Evolutionary conservation across 495 filamentous ascomycete species (phyloP).

Genomic region (Penicillium psychrofluorescens): DNA sequence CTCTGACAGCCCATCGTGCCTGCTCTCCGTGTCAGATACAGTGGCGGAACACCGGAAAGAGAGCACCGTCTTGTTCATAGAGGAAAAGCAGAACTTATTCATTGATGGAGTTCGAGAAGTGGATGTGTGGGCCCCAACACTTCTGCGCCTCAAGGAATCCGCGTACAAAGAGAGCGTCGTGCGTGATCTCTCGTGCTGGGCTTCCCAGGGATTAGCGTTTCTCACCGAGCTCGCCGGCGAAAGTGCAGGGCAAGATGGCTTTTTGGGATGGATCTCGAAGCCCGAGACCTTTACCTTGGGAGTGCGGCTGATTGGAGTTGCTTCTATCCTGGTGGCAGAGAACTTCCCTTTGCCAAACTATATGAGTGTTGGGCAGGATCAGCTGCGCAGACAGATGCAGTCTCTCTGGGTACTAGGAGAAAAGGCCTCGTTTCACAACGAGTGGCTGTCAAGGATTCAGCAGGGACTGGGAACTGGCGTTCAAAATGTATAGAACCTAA

Average conservation of each 20-base stretch:
- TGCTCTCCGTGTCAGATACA: conserved; percentile 33
- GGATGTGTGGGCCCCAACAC: conserved; percentile 51
- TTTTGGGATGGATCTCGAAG: conserved; percentile 67
- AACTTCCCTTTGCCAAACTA: conserved; percentile 21
- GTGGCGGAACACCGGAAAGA: conserved; percentile 47
- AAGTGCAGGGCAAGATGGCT: conserved; percentile 43
- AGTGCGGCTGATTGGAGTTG: conserved; percentile 43
- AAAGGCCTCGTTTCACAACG: conserved; percentile 22
- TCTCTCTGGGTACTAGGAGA: conserved; percentile 15
- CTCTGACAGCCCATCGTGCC: conserved; percentile 2
- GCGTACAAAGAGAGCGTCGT: conserved; percentile 18
- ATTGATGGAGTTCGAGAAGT: conserved; percentile 71
- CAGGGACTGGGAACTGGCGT: conserved; percentile 7
- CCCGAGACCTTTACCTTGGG: conserved; percentile 64
- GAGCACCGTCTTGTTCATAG: conserved; percentile 68
- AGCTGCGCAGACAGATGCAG: conserved; percentile 14
- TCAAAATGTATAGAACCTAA: no score
- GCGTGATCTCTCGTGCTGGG: conserved; percentile 42
- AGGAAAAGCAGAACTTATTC: conserved; percentile 89
- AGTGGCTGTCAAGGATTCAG: conserved; percentile 27
- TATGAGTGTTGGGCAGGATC: conserved; percentile 13
- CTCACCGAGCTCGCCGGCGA: conserved; percentile 29
- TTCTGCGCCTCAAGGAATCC: conserved; percentile 22
- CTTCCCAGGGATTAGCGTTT: conserved; percentile 44
- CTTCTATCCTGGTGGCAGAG: conserved; percentile 37